phyloP scores from a whole-genome alignment of 805 yeast species.

The Yamadazyma laniorum region DNA sequence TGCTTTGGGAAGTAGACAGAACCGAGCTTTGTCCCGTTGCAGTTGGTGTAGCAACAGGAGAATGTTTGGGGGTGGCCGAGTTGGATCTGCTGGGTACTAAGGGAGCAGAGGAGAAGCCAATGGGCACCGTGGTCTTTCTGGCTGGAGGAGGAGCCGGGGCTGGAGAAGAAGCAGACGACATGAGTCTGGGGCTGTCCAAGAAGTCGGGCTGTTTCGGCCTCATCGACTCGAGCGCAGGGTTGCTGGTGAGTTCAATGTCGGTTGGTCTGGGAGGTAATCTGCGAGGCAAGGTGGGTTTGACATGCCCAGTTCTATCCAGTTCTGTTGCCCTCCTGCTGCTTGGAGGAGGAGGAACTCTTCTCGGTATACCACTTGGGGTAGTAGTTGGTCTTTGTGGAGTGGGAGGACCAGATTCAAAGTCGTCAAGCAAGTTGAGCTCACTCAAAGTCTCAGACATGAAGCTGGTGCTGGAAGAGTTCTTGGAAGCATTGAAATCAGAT shows the following conservation, averaged over 20 bases:
- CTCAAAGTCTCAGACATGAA: conserved; percentile 31
- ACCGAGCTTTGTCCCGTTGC: conserved; percentile 18
- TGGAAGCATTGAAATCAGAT: not conserved
- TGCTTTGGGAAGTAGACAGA: conserved; percentile 1
- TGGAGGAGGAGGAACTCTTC: conserved; percentile 22
- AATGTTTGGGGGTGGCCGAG: conserved; percentile 25
- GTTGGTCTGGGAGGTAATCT: conserved; percentile 16
- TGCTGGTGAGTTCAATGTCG: conserved; percentile 9
- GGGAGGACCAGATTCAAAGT: conserved; percentile 21
- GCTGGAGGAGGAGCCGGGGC: conserved; percentile 15
- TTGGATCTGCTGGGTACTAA: conserved; percentile 37
- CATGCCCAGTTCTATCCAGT: conserved; percentile 7
- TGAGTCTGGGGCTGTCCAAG: not conserved
- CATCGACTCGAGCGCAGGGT: no score
- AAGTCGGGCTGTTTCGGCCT: no score
- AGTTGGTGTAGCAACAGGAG: conserved; percentile 20
- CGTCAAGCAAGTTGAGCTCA: conserved; percentile 37
- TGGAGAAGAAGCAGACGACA: not conserved
- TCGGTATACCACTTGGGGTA: conserved; percentile 10
- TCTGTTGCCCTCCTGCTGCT: conserved; percentile 18
- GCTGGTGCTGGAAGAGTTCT: conserved; percentile 7
- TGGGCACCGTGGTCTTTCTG: conserved; percentile 22
- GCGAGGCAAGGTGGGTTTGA: conserved; percentile 11
- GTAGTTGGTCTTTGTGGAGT: conserved; percentile 14
- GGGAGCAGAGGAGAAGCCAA: conserved; percentile 39